These are phyloP conservation scores for Backusella sp. DNA, from an alignment of 192 early-diverging fungal genomes.

Conservation along the genomic window DNA sequence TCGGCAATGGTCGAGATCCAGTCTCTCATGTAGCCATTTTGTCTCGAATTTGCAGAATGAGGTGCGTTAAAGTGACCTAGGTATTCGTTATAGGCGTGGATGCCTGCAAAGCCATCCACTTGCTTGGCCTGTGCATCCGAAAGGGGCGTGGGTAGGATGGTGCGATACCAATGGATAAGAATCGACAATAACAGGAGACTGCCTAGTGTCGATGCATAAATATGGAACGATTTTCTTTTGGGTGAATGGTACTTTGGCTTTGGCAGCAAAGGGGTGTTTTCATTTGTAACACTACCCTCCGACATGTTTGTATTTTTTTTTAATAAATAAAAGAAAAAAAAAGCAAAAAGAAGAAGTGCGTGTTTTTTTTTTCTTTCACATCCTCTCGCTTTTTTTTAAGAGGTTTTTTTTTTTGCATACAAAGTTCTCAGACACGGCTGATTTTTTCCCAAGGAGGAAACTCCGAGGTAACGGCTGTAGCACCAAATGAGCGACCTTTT, in stretches of 20 bases:
- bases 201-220: not conserved
- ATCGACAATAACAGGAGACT: not conserved
- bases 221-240: not conserved
- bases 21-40: constrained; percentile 9
- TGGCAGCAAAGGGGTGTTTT: not conserved
- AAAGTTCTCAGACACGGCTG: not conserved
- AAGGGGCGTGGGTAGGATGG: constrained; percentile 3
- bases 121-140: constrained; percentile 16
- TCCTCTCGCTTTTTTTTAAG: not conserved
- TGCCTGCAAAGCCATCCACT: constrained; percentile 26
- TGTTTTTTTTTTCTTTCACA: not conserved
- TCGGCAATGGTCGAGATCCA: constrained; percentile 10
- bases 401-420: not conserved
- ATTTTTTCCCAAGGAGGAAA: constrained; percentile 7
- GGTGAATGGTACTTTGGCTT: not conserved
- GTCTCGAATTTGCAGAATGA: constrained; percentile 18
- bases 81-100: constrained; percentile 34
- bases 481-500: not conserved
- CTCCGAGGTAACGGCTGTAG: not conserved
- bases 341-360: not conserved
- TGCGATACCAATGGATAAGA: constrained; percentile 4
- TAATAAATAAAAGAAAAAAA: not conserved
- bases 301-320: not conserved
- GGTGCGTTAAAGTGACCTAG: constrained; percentile 21
- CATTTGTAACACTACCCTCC: not conserved